Base-by-base conservation (phyloP, 2,329 filamentous ascomycete genomes). In the Aspergillus uvarum region DNA sequence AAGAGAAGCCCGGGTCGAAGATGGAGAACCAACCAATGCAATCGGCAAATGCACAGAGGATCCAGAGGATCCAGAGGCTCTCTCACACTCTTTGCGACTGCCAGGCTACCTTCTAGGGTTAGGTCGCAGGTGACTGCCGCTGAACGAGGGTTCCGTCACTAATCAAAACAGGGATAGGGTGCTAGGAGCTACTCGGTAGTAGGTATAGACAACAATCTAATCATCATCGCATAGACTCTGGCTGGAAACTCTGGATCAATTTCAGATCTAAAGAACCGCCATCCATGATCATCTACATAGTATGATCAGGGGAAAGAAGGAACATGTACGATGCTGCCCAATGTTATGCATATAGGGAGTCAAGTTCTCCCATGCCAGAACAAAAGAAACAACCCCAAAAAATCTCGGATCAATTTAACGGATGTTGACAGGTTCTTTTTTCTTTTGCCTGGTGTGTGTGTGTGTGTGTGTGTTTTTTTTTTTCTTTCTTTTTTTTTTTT, bases 301-400 rank as follows among this genome's bases (percentile, higher is more conserved):
- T 29, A 10, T 22, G 24, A 47, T 38, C 52, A 54, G 51, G 52
- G 38, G 38, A 44, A 16, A 38, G 38, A 19, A 16, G 52, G 47
- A 54, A 54, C 52, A 54, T 54, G 52, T 54, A 54, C 16, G 22
- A 54, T 54, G 52, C 52, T 54, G 52, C 52, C 52, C 52, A 32
- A 54, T 54, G 52, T 54, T 54, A 21, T 54, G 52, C 52, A 54
- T 54, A 54, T 54, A 44, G 14, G 38, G n/a, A 44, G 38, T 44
- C 38, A n/a, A 44, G 16, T 44, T 16, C 38, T 44, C n/a, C 38
- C 38, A 44, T 44, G 16, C 38, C 38, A 44, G 16, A 44, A 44
- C 38, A 54, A 47, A 19, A 54, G 52, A 47, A 47, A 47, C 21
- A 16, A 42, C 44, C 29, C 16, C 21, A 47, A 16, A 31, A 21